Base-by-base conservation (phyloP, 108 stramenopile genomes). In the Aurantiochytrium sp. region DNA sequence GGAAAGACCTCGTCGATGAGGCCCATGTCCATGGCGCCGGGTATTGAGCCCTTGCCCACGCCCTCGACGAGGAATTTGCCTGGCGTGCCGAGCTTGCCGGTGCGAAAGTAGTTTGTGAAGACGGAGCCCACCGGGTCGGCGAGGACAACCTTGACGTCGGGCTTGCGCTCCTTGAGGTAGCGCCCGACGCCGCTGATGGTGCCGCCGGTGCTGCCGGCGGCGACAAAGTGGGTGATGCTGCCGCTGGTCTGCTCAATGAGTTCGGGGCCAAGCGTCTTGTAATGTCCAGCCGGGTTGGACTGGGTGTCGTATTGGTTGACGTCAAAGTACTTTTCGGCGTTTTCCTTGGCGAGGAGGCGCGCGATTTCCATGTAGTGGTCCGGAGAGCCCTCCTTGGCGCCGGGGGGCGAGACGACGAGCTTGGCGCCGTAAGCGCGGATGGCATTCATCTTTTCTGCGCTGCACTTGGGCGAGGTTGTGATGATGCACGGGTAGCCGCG, bases 401-500 rank as follows among this genome's bases (percentile, higher is more conserved):
- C 8, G 60, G 19, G 8, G 25, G 72, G 55, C 28, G 89, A 83
- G 21, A 90, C 72, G 35, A 64, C 19, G 8, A 90, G 89, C 42
- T 64, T 45, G 19, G 89, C 89, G 44, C 89, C 89, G 89, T 90
- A 71, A 35, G 89, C 76, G 57, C 58, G 73, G 51, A 90, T 90
- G 73, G 60, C 60, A 21, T 42, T 64, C 43, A 53, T 58, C 89
- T 90, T 90, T 43, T 90, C 89, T 5, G 19, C 58, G 58, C 57
- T 58, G 76, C 89, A 90, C 60, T 90, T 90, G 55, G 44, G 25
- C 53, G 72, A 73, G 73, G 89, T 94, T 59, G 94, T 92, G 44
- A 94, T 91, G 19, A 93, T 87, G 72, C 88, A 93, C 5, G 69
- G 59, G 91, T 93, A 94, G 43, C 93, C 93, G 19, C 89, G 89